Conservation (phyloP, 495 filamentous ascomycete species). For the Xylaria intraflava region DNA sequence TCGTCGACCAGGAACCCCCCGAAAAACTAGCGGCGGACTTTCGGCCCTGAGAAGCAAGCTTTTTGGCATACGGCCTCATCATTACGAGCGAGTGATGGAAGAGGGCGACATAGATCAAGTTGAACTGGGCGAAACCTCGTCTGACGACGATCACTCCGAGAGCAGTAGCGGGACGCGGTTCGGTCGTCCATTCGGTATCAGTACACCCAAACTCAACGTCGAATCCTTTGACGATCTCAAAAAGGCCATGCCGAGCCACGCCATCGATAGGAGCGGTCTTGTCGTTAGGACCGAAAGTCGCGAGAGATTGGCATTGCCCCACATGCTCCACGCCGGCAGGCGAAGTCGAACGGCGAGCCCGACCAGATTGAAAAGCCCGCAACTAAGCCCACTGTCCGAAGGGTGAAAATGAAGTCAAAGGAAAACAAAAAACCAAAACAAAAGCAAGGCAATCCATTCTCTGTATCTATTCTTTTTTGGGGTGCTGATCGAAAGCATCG, state of each 20-base stretch:
- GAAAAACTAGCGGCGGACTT: conserved; percentile 49
- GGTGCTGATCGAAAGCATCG: neutral
- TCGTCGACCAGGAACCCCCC: conserved; percentile 46
- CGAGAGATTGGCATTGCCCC: conserved; percentile 56
- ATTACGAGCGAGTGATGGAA: conserved; percentile 83
- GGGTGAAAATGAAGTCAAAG: too few relatives aligned
- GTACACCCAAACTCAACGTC: conserved; percentile 60
- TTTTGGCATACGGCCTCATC: conserved; percentile 41
- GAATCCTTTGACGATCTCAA: conserved; percentile 52
- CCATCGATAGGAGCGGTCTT: conserved; percentile 67
- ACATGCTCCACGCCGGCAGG: conserved; percentile 43
- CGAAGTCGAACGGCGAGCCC: conserved; percentile 60
- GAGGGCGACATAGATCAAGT: conserved; percentile 62
- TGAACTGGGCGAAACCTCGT: conserved; percentile 61
- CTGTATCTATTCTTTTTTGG: conserved; percentile 18
- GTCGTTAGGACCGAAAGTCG: conserved; percentile 75
- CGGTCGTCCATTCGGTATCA: conserved; percentile 54
- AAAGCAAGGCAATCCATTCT: neutral
- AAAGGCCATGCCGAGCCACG: conserved; percentile 39
- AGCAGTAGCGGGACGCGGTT: conserved; percentile 41
- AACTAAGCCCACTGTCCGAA: conserved; percentile 46
- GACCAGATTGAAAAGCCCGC: conserved; percentile 57
- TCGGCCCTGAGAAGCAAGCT: conserved; percentile 53
- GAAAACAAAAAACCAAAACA: too few relatives aligned
- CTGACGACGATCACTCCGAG: conserved; percentile 50